Percentiles rank a stretch among this genome's conserved stretches.
These are phyloP conservation scores for Polytrichum formosum DNA, from an alignment of 225 moss, liverwort and hornwort species.

Conservation along the genomic window DNA sequence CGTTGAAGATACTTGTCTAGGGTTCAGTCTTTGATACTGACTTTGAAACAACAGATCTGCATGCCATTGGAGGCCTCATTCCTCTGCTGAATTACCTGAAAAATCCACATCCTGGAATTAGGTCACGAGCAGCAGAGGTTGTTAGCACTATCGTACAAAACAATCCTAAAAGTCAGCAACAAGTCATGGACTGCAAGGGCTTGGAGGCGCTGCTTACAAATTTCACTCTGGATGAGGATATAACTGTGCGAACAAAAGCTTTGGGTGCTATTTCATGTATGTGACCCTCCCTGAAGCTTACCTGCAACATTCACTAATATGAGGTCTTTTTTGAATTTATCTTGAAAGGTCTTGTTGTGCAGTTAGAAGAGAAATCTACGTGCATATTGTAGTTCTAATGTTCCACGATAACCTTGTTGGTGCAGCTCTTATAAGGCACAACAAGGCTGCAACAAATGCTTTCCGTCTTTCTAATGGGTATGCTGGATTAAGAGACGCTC, in stretches of 20 bases:
- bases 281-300: conserved; percentile 7
- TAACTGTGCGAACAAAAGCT: conserved; percentile 81
- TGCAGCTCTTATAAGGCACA: conserved; percentile 83
- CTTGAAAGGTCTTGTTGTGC: no score
- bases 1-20: no score
- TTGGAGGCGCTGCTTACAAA: conserved; percentile 67
- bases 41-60: conserved; percentile 56
- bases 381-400: no score
- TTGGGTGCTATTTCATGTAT: conserved; percentile 94
- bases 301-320: no score
- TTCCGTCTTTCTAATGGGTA: conserved; percentile 89
- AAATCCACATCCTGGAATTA: conserved; percentile 63
- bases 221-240: conserved; percentile 65
- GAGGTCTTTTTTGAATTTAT: no score
- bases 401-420: not conserved
- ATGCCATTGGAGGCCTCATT: conserved; percentile 82
- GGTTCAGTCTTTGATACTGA: not conserved
- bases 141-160: conserved; percentile 94
- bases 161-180: conserved; percentile 87
- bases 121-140: conserved; percentile 90
- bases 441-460: conserved; percentile 73
- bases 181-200: conserved; percentile 78
- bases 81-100: conserved; percentile 76
- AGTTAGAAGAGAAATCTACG: no score
- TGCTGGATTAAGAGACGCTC: conserved; percentile 78